A percentile compares a stretch with the other conserved stretches of the same genome.
Conservation (phyloP, 2,329 filamentous ascomycete genomes). For the Lachnellula occidentalis region DNA sequence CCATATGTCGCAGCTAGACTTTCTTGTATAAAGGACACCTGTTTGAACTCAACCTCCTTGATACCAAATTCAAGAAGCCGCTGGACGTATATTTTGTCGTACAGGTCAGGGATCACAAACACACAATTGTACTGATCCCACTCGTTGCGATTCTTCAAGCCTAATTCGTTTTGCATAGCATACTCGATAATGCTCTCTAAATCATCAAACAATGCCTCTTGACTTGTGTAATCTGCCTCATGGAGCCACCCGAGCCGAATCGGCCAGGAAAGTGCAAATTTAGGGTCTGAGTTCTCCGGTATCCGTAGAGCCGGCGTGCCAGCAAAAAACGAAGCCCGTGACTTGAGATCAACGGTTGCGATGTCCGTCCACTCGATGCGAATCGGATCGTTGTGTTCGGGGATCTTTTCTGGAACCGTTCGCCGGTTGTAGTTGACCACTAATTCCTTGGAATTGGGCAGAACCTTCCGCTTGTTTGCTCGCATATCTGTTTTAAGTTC, state of each 20-base stretch:
- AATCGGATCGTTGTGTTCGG: slow-evolving; percentile 89
- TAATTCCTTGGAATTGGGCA: slow-evolving; percentile 96
- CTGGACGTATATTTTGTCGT: slow-evolving; percentile 89
- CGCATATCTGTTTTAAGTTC: slow-evolving; percentile 90
- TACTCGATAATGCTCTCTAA: slow-evolving; percentile 83
- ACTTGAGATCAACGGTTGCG: slow-evolving; percentile 57
- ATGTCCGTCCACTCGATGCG: slow-evolving; percentile 95
- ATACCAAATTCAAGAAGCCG: slow-evolving; percentile 79
- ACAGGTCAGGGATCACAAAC: slow-evolving; percentile 94
- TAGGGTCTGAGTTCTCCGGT: slow-evolving; percentile 80
- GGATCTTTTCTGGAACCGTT: slow-evolving; percentile 77
- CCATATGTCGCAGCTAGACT: slow-evolving; percentile 92
- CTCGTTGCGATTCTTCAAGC: slow-evolving; percentile 68
- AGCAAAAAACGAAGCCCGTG: slow-evolving; percentile 60
- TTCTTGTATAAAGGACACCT: slow-evolving; percentile 92
- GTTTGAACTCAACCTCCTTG: slow-evolving; percentile 82
- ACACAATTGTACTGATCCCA: slow-evolving; percentile 92
- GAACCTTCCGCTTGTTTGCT: slow-evolving; percentile 84
- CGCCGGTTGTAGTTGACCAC: slow-evolving; percentile 91
- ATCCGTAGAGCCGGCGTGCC: slow-evolving; percentile 80
- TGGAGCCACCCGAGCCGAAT: slow-evolving; percentile 83
- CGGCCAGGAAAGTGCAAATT: slow-evolving; percentile 92
- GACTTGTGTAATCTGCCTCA: slow-evolving; percentile 77
- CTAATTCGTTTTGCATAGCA: slow-evolving; percentile 79
- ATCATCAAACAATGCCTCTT: slow-evolving; percentile 77